Conservation (phyloP, 371 early-diverging fungal species). For the Mucor irregularis region DNA sequence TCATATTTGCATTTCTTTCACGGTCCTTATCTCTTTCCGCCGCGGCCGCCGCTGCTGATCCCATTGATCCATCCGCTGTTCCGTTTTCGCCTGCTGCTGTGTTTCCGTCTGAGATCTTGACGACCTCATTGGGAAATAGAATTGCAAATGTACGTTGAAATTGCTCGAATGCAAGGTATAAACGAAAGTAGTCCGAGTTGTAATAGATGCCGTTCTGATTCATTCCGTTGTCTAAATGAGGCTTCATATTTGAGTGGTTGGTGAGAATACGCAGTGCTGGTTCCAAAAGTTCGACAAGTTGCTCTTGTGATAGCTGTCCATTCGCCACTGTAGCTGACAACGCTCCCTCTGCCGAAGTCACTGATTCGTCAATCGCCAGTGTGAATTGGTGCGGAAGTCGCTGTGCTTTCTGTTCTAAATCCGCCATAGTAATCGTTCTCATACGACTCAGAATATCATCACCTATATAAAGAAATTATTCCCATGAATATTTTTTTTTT, state of each 20-base stretch:
- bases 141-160: conserved; percentile 42
- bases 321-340: conserved; percentile 6
- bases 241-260: conserved; percentile 48
- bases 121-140: conserved; percentile 35
- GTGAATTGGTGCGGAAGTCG: conserved; percentile 33
- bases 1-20: conserved; percentile 50
- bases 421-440: conserved; percentile 37
- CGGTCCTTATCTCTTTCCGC: conserved; percentile 37
- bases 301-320: conserved; percentile 20
- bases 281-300: conserved; percentile 29
- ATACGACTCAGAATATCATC: conserved; percentile 48
- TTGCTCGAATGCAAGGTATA: conserved; percentile 51
- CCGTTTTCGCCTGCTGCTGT: not conserved
- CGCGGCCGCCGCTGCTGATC: conserved; percentile 1
- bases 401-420: conserved; percentile 48
- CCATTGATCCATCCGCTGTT: not conserved
- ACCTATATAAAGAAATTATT: conserved; percentile 24
- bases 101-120: conserved; percentile 10
- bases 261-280: conserved; percentile 40
- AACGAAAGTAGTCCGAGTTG: conserved; percentile 52
- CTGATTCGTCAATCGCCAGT: conserved; percentile 29
- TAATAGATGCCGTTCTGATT: conserved; percentile 57
- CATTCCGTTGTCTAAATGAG: conserved; percentile 53
- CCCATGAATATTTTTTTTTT: not conserved
- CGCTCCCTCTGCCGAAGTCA: not conserved